Evolutionary conservation across 192 early-diverging fungal genomes (phyloP), one percentile per base, ranked within the genome.

Genomic region (Coemansia interrupta): DNA sequence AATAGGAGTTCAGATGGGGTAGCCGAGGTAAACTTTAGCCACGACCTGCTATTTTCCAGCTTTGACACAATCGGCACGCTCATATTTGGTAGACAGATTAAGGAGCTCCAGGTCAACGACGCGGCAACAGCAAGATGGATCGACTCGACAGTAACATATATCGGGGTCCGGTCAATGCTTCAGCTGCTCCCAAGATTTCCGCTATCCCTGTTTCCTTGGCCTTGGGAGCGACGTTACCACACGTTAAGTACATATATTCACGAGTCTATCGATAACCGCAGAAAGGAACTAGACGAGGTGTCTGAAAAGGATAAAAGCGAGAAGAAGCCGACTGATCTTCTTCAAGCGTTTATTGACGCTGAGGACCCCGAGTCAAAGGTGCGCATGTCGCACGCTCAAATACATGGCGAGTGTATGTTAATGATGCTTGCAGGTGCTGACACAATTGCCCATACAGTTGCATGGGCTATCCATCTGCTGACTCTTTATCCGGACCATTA

Each of bases 321-420:
- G n/a, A 41, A 58, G 12, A 51, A 29, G n/a, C 73, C 73, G 0
- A 56, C 57, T 12, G 70, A 78, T 39, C 56, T 78, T 24, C 45
- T 78, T 18, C 76, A 78, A 32, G 76, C 70, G 15, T 78, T 78
- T 36, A 73, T 78, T n/a, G 70, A 78, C 20, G 76, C 70, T 0
- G 76, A 72, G 39, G 70, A 78, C 30, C 70, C 76, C 15, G 53
- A 62, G 61, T 72, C 76, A 40, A 72, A 69, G 24, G 59, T 67
- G 10, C 64, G 61, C 17, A 77, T 77, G 73, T 49, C 49, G 39
- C 68, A 65, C 23, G 63, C 58, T 18, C 73, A 76, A 50, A 70
- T 76, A 14, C 67, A 70, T 39, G 60, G 63, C 39, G 75, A 78
- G 46, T 70, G 67, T 46, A 48, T 78, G 54, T 52, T 68, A 22